Evolutionary conservation across 441 rosid genomes (phyloP).

Genomic region (Mallotus japonicus): DNA sequence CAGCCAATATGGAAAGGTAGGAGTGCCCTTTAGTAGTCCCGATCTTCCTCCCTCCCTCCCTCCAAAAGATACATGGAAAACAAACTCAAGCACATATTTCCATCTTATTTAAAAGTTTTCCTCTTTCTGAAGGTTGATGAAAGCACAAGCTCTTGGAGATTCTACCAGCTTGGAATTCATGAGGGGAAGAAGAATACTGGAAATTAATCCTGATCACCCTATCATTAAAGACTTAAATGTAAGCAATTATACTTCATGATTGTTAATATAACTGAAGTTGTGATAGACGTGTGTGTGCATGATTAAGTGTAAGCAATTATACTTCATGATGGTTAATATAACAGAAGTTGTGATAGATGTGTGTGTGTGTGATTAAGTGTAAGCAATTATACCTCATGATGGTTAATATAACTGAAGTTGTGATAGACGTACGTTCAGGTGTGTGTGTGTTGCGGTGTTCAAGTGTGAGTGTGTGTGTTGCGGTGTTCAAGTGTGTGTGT

Average conservation of each 20-base stretch:
- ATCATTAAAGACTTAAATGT: conserved; percentile 85
- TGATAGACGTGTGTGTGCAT: too few relatives aligned
- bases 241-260: conserved; percentile 31
- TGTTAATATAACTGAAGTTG: background rate
- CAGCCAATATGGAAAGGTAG: conserved; percentile 99
- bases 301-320: too few relatives aligned
- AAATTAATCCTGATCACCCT: conserved; percentile 93
- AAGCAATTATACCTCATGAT: too few relatives aligned
- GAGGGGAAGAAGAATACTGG: conserved; percentile 92
- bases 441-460: too few relatives aligned
- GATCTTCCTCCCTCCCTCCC: background rate
- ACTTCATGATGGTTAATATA: too few relatives aligned
- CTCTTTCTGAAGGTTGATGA: conserved; percentile 65
- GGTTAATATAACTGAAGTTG: too few relatives aligned
- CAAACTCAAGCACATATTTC: background rate
- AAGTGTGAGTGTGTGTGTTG: too few relatives aligned
- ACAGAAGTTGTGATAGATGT: too few relatives aligned
- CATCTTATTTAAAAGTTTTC: conserved; percentile 1
- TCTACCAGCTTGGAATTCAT: conserved; percentile 93
- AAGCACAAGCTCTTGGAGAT: conserved; percentile 98
- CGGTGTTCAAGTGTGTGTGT: too few relatives aligned
- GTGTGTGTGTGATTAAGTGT: too few relatives aligned
- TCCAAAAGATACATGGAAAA: background rate
- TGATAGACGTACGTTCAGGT: too few relatives aligned
- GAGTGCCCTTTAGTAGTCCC: background rate